Percentiles rank a stretch among this genome's conserved stretches.
Evolutionary conservation across 164 flowering plant species (phyloP).

Genomic region (Tetrastigma voinierianum): DNA sequence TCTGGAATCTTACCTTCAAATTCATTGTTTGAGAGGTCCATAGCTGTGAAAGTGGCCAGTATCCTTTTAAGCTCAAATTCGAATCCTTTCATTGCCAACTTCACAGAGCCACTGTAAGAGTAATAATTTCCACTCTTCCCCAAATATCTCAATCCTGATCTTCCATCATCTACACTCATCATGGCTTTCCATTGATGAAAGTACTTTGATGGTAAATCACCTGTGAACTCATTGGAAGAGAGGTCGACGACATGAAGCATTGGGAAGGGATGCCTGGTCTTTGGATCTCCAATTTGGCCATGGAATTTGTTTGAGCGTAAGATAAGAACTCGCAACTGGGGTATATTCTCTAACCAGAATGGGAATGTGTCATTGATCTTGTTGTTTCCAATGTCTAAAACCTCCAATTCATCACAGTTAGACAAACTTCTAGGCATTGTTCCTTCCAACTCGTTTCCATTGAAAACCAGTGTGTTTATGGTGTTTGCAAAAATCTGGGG

Average conservation of each 20-base stretch:
- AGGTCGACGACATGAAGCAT: neutral
- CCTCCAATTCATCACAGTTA: neutral
- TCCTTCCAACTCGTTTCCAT: neutral
- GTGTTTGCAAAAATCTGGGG: neutral
- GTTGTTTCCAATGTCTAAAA: neutral
- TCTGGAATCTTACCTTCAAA: slow-evolving; percentile 12
- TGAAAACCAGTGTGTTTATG: neutral
- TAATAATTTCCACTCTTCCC: neutral
- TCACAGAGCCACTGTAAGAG: neutral
- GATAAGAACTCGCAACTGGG: neutral
- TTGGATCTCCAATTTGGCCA: neutral
- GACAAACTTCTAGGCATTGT: neutral
- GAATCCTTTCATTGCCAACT: slow-evolving; percentile 1
- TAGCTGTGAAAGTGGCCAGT: neutral
- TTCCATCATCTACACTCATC: neutral
- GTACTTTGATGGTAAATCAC: neutral
- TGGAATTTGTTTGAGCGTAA: neutral
- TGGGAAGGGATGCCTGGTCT: neutral
- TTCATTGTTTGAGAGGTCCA: slow-evolving; percentile 12
- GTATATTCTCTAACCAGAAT: neutral
- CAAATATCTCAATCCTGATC: neutral
- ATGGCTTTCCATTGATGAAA: neutral
- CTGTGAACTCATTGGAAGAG: neutral
- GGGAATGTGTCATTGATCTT: too few species aligned
- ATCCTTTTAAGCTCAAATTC: neutral